Evolutionary conservation across 331 rosid genomes (phyloP), one percentile per base, ranked within the genome.

Genomic region (Stylosanthes scabra): DNA sequence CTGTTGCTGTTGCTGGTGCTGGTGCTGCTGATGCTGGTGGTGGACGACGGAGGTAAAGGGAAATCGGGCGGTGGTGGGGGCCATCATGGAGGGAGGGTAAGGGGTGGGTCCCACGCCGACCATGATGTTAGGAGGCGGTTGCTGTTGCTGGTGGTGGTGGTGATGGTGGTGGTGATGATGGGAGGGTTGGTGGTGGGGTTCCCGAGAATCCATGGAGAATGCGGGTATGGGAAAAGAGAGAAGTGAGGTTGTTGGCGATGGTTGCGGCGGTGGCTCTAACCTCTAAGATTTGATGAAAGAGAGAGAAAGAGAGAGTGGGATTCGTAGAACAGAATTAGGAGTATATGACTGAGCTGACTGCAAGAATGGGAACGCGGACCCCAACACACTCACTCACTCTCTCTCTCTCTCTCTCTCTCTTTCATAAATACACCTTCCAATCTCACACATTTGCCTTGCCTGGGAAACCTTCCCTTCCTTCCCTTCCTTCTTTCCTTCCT

Each of bases 201-300:
- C 96, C 39, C 87, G 91, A 63, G 91, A 88, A 78, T 91, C 93
- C 97, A 91, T 89, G 46, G 5, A 40, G 51, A 70, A 70, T 56
- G 65, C 44, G 61, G 63, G 10, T 59, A 10, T 14, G 9, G 63
- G 1, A 46, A 13, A 13, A 9, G 66, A 34, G 46, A 2, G 27
- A 37, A 37, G 66, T 4, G 66, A 37, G 58, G 55, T 9, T 46
- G 51, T 46, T 49, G 55, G 55, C 14, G 46, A 9, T 49, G 55
- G 6, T 49, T 5, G 15, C 14, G 55, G 3, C 13, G 55, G 4
- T 49, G 55, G 16, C 6, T 12, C n/a, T 49, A 7, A 12, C 6
- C 6, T 4, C 3, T 1, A 9, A 9, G 46, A 42, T 42, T 42
- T 42, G 46, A 42, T 39, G 42, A 39, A 7, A 42, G 46, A 42